These are phyloP conservation scores for Dryadomyces quercivorus DNA, from an alignment of 2,329 filamentous ascomycete species.

Conservation along the genomic window DNA sequence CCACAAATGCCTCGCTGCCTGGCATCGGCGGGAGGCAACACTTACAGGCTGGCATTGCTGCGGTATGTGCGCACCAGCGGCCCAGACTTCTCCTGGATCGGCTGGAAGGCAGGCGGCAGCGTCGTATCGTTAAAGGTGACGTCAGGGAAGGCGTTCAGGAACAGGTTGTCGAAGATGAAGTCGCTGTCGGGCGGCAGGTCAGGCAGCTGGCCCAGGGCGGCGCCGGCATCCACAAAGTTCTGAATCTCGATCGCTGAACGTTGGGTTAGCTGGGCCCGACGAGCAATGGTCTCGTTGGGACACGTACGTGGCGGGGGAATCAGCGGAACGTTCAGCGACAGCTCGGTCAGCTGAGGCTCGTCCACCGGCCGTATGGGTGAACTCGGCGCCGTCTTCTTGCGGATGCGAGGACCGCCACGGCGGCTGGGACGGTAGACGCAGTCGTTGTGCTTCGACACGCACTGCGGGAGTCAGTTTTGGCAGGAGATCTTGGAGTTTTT, in stretches of 20 bases:
- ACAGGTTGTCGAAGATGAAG: constrained; percentile 27
- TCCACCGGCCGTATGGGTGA: constrained; percentile 11
- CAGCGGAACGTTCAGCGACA: constrained; percentile 16
- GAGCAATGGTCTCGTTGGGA: neutral
- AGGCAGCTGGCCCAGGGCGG: constrained; percentile 32
- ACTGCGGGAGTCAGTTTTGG: constrained; percentile 16
- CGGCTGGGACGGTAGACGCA: constrained; percentile 31
- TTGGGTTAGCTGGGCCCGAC: too few relatives aligned
- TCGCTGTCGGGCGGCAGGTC: constrained; percentile 34
- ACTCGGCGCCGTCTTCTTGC: constrained; percentile 24
- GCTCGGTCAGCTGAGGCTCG: constrained; percentile 9
- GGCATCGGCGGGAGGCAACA: constrained; percentile 3
- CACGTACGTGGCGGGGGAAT: constrained; percentile 4
- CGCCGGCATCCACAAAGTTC: constrained; percentile 32
- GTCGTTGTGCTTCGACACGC: constrained; percentile 25
- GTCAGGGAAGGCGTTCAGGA: constrained; percentile 16
- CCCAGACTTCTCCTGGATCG: constrained; percentile 5
- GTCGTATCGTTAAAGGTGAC: constrained; percentile 10
- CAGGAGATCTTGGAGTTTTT: neutral
- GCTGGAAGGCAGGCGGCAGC: constrained; percentile 9
- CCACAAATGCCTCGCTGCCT: too few relatives aligned
- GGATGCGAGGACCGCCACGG: constrained; percentile 29
- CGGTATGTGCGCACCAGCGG: constrained; percentile 30
- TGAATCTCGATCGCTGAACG: constrained; percentile 21
- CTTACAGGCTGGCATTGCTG: constrained; percentile 28